Base-by-base conservation (phyloP, 2,329 filamentous ascomycete genomes). In the Aspergillus ochraceoroseus region DNA sequence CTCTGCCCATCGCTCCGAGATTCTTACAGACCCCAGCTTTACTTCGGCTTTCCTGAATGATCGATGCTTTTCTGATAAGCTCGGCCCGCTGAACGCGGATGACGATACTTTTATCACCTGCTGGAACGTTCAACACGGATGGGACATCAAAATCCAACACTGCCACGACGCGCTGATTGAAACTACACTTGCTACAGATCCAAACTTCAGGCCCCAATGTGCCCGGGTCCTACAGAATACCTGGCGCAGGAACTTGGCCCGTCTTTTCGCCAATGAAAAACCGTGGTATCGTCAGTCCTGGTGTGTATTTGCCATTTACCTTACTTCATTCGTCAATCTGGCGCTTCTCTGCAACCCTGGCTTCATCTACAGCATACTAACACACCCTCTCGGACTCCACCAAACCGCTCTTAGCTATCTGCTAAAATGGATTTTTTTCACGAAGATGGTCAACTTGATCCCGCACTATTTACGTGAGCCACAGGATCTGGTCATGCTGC, bases 31-130 rank as follows among this genome's bases (percentile, higher is more conserved):
- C n/a, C 19, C 50, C 0, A 55, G 62, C 0, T 77, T 79, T 48
- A 56, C 69, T 3, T 13, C 53, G 0, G 54, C 48, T 0, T 81
- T 74, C 54, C 55, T 61, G 1, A 64, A 72, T 33, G 78, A 82
- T 50, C 59, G 38, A 6, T 79, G 75, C 63, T 67, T 72, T 41
- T 69, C 72, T 15, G 62, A 64, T 0, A 31, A 56, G 0, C 61
- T 71, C 1, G 67, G 68, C 0, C 72, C 73, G 0, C 56, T 80
- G 2, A 70, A 72, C 13, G 65, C 68, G 0, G 79, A 82, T 45
- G 78, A 82, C 43, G 79, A 83, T 62, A 82, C 82, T 56, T 81
- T 72, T 50, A 63, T 76, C 23, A 82, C 78, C 0, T 66, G 79
- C 7, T 76, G 70, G 45, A 65, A 73, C 4, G 68, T 76, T 28